Evolutionary conservation across 1,139 yeast genomes (phyloP).

Genomic region (Geotrichum histeridarum): DNA sequence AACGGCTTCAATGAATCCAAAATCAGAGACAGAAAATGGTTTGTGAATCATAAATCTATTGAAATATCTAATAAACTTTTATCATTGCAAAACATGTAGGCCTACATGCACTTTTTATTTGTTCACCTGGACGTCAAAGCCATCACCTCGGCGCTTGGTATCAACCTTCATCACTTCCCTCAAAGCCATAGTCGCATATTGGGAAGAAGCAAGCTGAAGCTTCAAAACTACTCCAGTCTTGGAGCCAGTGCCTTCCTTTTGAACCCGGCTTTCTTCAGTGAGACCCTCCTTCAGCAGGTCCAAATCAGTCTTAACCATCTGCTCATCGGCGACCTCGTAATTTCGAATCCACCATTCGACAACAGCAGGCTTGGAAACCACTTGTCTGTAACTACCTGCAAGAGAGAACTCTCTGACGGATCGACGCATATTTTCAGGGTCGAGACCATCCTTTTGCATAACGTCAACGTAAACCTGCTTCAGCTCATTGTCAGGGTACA

Average conservation of each 20-base stretch:
- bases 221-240: slow-evolving; percentile 68
- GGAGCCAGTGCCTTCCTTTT: slow-evolving; percentile 39
- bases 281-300: slow-evolving; percentile 51
- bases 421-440: slow-evolving; percentile 80
- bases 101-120: not conserved
- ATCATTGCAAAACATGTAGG: no score
- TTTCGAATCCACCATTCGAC: slow-evolving; percentile 60
- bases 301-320: slow-evolving; percentile 74
- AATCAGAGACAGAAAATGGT: no score
- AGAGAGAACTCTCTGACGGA: slow-evolving; percentile 83
- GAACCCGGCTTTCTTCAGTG: slow-evolving; percentile 22
- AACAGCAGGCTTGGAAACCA: slow-evolving; percentile 63
- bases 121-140: slow-evolving; percentile 22
- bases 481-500: slow-evolving; percentile 71
- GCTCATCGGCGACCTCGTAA: slow-evolving; percentile 60
- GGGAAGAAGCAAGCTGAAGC: slow-evolving; percentile 76
- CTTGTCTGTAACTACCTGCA: slow-evolving; percentile 80
- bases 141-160: slow-evolving; percentile 61
- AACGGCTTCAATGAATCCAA: no score
- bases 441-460: slow-evolving; percentile 78
- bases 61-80: no score
- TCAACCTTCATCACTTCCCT: slow-evolving; percentile 86
- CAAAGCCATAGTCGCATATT: slow-evolving; percentile 97
- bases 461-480: slow-evolving; percentile 59
- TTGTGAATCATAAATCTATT: no score